phyloP scores from a whole-genome alignment of 2,329 filamentous ascomycete species.

The Pseudocercospora pini-densiflorae region DNA sequence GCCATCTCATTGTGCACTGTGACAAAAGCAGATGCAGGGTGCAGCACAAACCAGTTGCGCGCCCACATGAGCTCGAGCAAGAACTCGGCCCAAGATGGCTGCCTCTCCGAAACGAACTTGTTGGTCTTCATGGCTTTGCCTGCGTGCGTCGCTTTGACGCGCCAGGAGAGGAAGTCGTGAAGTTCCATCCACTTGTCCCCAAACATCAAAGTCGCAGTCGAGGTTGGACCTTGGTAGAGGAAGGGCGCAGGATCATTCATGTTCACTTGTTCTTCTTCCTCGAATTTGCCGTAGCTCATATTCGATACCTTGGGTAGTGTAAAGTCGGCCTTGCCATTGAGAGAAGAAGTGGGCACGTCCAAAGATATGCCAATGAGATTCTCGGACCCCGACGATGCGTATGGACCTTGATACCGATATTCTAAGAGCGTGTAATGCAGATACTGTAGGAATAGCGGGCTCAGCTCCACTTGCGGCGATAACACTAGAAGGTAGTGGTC shows the following conservation, averaged over 20 bases:
- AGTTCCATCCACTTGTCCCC: conserved; percentile 87
- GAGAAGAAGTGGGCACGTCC: conserved; percentile 67
- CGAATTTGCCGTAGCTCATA: conserved; percentile 41
- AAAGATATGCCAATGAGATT: conserved; percentile 79
- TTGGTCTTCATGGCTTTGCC: conserved; percentile 31
- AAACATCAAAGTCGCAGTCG: conserved; percentile 80
- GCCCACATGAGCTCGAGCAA: conserved; percentile 75
- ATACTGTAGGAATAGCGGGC: conserved; percentile 83
- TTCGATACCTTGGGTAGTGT: conserved; percentile 47
- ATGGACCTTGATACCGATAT: conserved; percentile 63
- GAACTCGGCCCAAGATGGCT: conserved; percentile 79
- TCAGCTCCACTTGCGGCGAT: conserved; percentile 79
- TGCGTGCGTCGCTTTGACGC: conserved; percentile 45
- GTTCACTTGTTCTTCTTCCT: conserved; percentile 34
- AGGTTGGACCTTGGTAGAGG: conserved; percentile 83
- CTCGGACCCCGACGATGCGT: conserved; percentile 55
- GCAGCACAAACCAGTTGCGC: conserved; percentile 78
- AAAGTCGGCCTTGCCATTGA: conserved; percentile 66
- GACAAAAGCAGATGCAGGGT: conserved; percentile 70
- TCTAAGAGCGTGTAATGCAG: conserved; percentile 77
- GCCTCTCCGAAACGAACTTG: conserved; percentile 68
- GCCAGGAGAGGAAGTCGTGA: conserved; percentile 74
- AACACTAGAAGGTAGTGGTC: conserved; percentile 81
- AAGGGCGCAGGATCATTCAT: conserved; percentile 61
- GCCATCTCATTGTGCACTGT: conserved; percentile 78